A percentile compares a stretch with the other conserved stretches of the same genome.
These are phyloP conservation scores for Podila horticola DNA, from an alignment of 192 early-diverging fungal genomes.

Conservation along the genomic window DNA sequence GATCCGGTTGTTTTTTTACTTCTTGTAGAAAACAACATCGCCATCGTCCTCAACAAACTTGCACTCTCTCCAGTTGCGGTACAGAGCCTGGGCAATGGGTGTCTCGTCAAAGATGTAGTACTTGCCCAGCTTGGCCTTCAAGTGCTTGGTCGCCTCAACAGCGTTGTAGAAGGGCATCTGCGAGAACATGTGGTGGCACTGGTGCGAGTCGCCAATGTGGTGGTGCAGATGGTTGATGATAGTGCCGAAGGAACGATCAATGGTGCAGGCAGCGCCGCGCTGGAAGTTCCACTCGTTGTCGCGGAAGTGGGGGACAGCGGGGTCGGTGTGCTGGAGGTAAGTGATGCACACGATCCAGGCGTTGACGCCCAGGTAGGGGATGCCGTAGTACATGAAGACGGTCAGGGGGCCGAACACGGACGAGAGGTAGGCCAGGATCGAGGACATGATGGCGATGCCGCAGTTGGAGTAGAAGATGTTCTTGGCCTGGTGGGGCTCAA, in stretches of 20 bases:
- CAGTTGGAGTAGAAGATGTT: conserved; percentile 82
- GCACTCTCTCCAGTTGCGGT: conserved; percentile 74
- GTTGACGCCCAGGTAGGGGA: conserved; percentile 93
- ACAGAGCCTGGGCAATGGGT: conserved; percentile 74
- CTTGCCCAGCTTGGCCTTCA: conserved; percentile 84
- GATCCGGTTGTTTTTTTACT: neutral
- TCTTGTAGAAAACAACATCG: conserved; percentile 74
- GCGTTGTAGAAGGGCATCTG: conserved; percentile 98
- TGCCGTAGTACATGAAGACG: conserved; percentile 86
- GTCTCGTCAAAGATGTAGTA: conserved; percentile 84
- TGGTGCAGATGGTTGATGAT: conserved; percentile 82
- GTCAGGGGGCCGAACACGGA: conserved; percentile 62
- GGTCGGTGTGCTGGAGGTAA: conserved; percentile 93
- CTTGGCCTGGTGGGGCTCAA: conserved; percentile 75
- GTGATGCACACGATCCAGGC: conserved; percentile 96
- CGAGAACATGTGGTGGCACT: conserved; percentile 94
- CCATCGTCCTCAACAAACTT: conserved; percentile 95
- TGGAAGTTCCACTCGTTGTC: conserved; percentile 90
- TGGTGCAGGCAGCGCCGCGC: conserved; percentile 86
- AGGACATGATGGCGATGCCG: conserved; percentile 70
- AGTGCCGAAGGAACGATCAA: conserved; percentile 92
- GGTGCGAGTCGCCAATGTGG: conserved; percentile 90
- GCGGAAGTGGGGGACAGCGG: conserved; percentile 85
- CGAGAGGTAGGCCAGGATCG: conserved; percentile 61
- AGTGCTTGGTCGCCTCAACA: conserved; percentile 82